A percentile compares a stretch with the other conserved stretches of the same genome.
Evolutionary conservation across 2,329 filamentous ascomycete genomes (phyloP).

Genomic region (Exophiala dermatitidis): DNA sequence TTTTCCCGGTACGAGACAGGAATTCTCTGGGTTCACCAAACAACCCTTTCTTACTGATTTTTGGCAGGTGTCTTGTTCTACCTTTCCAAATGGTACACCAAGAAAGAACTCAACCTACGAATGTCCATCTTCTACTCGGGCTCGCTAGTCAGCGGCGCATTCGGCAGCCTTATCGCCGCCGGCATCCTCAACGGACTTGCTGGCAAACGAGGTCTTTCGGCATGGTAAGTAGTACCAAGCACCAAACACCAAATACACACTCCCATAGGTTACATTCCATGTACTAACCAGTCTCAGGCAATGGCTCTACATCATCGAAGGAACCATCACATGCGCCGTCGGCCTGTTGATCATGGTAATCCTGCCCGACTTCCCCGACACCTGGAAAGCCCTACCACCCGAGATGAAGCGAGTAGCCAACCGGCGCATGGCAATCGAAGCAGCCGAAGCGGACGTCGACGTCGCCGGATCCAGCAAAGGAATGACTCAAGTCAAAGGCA

Average conservation of each 20-base stretch:
- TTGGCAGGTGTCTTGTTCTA: slow-evolving; percentile 42
- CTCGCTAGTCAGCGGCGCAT: slow-evolving; percentile 46
- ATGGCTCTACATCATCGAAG: slow-evolving; percentile 56
- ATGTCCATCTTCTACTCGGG: slow-evolving; percentile 55
- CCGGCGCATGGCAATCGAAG: slow-evolving; percentile 46
- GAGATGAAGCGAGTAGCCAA: slow-evolving; percentile 44
- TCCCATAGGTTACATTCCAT: neutral
- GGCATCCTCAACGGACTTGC: slow-evolving; percentile 41
- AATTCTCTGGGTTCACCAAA: no score
- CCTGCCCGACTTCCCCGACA: slow-evolving; percentile 39
- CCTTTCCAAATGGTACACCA: slow-evolving; percentile 57
- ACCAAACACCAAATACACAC: slow-evolving; percentile 20
- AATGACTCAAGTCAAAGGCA: slow-evolving; percentile 42
- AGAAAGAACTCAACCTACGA: slow-evolving; percentile 47
- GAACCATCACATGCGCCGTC: slow-evolving; percentile 41
- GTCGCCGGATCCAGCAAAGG: slow-evolving; percentile 35
- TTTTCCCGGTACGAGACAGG: slow-evolving; percentile 31
- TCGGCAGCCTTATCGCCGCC: slow-evolving; percentile 50
- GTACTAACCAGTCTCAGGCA: slow-evolving; percentile 29
- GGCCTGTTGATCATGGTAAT: slow-evolving; percentile 33
- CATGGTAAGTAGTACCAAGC: slow-evolving; percentile 42
- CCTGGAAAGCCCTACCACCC: slow-evolving; percentile 38
- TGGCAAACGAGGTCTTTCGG: slow-evolving; percentile 52
- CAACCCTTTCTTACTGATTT: no score
- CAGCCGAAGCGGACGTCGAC: slow-evolving; percentile 44